Evolutionary conservation across 495 filamentous ascomycete species (phyloP).

Genomic region (Aspergillus ostianus): DNA sequence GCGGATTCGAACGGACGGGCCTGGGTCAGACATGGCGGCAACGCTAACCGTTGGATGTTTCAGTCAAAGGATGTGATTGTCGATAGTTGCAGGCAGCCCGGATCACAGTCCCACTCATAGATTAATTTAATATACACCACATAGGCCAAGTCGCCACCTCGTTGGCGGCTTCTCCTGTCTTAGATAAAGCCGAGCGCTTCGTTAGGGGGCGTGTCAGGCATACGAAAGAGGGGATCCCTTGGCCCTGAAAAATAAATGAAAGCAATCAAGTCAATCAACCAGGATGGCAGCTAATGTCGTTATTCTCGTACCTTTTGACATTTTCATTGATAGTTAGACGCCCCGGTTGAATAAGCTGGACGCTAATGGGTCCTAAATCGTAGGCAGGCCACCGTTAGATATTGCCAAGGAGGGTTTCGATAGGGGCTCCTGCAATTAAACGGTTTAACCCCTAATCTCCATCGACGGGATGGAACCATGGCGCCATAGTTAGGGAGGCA

Average conservation of each 20-base stretch:
- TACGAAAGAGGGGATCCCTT: neutral
- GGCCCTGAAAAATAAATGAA: neutral
- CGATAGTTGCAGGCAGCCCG: neutral
- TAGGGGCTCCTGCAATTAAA: constrained; percentile 9
- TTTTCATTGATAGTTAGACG: neutral
- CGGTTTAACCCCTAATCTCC: neutral
- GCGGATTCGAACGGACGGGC: constrained; percentile 1
- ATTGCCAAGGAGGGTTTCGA: constrained; percentile 8
- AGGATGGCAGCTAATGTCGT: neutral
- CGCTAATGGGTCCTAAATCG: neutral
- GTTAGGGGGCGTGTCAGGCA: neutral
- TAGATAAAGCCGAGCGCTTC: neutral
- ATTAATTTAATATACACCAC: constrained; percentile 2
- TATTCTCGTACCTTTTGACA: neutral
- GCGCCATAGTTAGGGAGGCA: neutral
- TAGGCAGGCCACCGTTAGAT: neutral
- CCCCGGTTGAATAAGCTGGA: neutral
- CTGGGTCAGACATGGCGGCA: neutral
- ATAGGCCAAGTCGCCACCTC: neutral
- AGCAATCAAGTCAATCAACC: neutral
- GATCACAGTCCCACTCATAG: constrained; percentile 6
- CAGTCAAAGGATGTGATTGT: neutral
- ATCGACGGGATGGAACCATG: neutral
- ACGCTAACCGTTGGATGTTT: constrained; percentile 5
- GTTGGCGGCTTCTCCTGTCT: neutral